Conservation (phyloP, 306 rosid genomes). For the Cyclanthera cordifolia region DNA sequence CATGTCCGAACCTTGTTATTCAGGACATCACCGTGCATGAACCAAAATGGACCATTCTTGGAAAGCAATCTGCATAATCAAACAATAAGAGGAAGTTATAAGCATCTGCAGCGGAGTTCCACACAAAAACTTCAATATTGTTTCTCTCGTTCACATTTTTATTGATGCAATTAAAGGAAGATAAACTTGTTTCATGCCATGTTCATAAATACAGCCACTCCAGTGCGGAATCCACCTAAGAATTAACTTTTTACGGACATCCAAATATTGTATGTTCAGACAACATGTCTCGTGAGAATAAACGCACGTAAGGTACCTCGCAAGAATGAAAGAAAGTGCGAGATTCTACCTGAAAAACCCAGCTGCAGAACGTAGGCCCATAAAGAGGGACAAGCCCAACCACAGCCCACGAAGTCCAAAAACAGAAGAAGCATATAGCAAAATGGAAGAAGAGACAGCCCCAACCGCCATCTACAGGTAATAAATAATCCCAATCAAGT, state of each 20-base stretch:
- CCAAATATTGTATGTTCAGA: no score
- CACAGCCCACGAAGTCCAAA: slow-evolving; percentile 78
- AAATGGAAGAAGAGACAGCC: slow-evolving; percentile 50
- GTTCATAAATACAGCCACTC: not conserved
- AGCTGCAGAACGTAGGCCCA: slow-evolving; percentile 65
- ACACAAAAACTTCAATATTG: not conserved
- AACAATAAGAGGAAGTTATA: not conserved
- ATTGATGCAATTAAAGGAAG: not conserved
- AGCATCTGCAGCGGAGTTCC: not conserved
- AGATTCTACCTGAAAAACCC: slow-evolving; percentile 53
- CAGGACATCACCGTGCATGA: slow-evolving; percentile 33
- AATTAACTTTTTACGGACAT: no score
- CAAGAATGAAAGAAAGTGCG: slow-evolving; percentile 8
- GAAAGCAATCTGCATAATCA: slow-evolving; percentile 42
- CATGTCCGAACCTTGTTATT: not conserved
- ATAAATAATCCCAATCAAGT: not conserved
- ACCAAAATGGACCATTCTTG: slow-evolving; percentile 93
- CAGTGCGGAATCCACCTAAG: no score
- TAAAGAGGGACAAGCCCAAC: slow-evolving; percentile 73
- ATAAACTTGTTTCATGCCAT: not conserved
- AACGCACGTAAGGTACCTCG: no score
- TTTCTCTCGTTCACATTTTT: not conserved
- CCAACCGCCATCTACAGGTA: slow-evolving; percentile 55
- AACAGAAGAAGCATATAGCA: slow-evolving; percentile 47
- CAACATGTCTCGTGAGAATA: no score